Evolutionary conservation across 2,329 filamentous ascomycete species (phyloP), one percentile per base, ranked within the genome.

Genomic region (Domatiomyces globalis): DNA sequence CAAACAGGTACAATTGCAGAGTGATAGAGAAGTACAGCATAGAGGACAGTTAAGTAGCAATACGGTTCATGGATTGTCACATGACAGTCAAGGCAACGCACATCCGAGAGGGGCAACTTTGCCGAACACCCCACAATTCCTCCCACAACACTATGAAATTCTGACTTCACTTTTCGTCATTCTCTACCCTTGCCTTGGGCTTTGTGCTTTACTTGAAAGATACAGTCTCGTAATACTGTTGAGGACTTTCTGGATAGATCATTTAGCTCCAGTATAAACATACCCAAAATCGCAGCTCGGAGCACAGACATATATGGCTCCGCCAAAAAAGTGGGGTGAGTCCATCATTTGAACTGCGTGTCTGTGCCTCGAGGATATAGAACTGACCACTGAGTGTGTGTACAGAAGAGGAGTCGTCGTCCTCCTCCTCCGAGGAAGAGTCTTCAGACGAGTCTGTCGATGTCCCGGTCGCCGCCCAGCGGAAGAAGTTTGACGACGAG

Each of bases 401-500:
- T 27, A 4, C 48, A 63, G 67, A 68, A 54, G 69, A 71, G 20
- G 73, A 80, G 56, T 79, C 83, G 60, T 74, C 75, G 59, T 75
- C 72, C 72, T 54, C 68, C 74, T 58, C 69, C 68, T 49, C 59
- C 51, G 59, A 61, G 43, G 33, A 39, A 39, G 33, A 39, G 33
- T 72, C 74, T 2, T 52, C 52, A 1, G 58, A 58, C 36, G 58
- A 60, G 45, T 59, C 57, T 17, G 51, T 59, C 51, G 55, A 57
- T 44, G 52, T 56, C 17, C 69, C 71, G 19, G 65, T 73, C 47
- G 68, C 73, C 10, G 66, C 67, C 45, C 67, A 71, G 51, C 73
- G 78, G 58, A 71, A 78, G 67, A 87, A 92, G 73, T 95, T 95
- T 65, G 88, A 92, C 61, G 90, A 96, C 61, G 90, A 96, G 67